Evolutionary conservation across 2,329 filamentous ascomycete species (phyloP).

Genomic region (Ophiobolus disseminans): DNA sequence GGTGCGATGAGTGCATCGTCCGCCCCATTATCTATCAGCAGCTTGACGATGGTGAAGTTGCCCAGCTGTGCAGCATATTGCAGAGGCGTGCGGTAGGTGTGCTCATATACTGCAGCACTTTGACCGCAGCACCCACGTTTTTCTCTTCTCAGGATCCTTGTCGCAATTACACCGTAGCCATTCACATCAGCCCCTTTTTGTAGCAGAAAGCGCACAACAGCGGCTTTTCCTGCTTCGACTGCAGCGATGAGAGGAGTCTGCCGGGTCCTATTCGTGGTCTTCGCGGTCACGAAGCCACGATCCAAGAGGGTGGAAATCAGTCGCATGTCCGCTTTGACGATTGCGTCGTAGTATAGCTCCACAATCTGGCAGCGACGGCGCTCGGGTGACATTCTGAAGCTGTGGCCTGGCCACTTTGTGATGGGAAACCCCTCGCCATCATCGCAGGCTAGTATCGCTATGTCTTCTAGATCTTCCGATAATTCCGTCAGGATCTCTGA

Average conservation of each 20-base stretch:
- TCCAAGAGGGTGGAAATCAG: conserved; percentile 15
- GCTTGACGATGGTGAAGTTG: conserved; percentile 51
- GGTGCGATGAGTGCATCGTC: conserved; percentile 55
- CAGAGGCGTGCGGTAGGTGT: conserved; percentile 51
- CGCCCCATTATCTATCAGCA: conserved; percentile 52
- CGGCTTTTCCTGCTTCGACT: conserved; percentile 15
- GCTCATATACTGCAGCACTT: too few species aligned
- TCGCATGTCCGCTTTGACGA: conserved; percentile 18
- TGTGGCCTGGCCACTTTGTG: neutral
- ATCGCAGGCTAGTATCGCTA: too few species aligned
- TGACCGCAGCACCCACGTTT: too few species aligned
- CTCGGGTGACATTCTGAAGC: neutral
- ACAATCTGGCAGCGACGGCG: conserved; percentile 4
- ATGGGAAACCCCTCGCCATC: too few species aligned
- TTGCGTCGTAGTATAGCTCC: conserved; percentile 15
- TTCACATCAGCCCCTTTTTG: conserved; percentile 23
- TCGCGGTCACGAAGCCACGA: conserved; percentile 14
- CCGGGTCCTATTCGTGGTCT: conserved; percentile 15
- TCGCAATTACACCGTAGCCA: conserved; percentile 8
- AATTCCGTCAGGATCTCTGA: too few species aligned
- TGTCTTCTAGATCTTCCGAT: too few species aligned
- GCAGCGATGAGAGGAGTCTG: conserved; percentile 27
- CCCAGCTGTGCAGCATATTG: conserved; percentile 54
- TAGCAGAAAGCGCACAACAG: conserved; percentile 17
- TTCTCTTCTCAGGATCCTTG: too few species aligned